Conservation (phyloP, 2,329 filamentous ascomycete species). For the Dissoconium aciculare region DNA sequence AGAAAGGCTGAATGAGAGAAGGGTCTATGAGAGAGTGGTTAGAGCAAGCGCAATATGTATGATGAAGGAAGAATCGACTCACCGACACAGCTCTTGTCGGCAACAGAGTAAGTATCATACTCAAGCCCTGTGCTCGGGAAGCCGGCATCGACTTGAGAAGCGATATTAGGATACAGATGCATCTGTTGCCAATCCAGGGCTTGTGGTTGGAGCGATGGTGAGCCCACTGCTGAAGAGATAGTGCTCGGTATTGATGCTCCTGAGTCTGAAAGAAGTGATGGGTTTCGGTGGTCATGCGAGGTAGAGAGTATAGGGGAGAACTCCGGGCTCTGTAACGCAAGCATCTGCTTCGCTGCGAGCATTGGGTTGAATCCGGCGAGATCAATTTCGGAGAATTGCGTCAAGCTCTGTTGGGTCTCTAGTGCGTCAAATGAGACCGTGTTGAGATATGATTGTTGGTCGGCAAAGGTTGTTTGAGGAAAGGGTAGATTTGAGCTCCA, state of each 20-base stretch:
- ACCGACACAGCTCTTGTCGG: constrained; percentile 37
- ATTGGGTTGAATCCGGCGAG: constrained; percentile 24
- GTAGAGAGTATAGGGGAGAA: constrained; percentile 31
- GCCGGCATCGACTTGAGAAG: constrained; percentile 42
- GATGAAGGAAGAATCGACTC: constrained; percentile 23
- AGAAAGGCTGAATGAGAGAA: constrained; percentile 41
- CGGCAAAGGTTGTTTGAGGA: constrained; percentile 14
- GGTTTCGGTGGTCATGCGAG: constrained; percentile 28
- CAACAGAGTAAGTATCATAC: constrained; percentile 33
- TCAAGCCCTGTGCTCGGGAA: constrained; percentile 43
- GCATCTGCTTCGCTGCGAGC: constrained; percentile 24
- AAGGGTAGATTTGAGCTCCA: constrained; percentile 20
- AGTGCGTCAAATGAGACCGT: constrained; percentile 26
- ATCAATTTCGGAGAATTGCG: constrained; percentile 23
- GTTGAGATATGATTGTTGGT: constrained; percentile 16
- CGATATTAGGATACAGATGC: constrained; percentile 42
- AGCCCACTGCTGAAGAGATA: constrained; percentile 37
- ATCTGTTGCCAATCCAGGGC: constrained; percentile 40
- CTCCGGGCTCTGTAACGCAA: constrained; percentile 25
- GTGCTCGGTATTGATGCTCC: constrained; percentile 34
- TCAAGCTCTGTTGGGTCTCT: constrained; percentile 20
- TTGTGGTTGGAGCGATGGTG: constrained; percentile 45
- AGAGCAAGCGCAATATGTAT: background rate
- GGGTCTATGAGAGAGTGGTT: constrained; percentile 34
- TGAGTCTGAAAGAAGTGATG: constrained; percentile 36